Evolutionary conservation across 768 basidiomycete genomes (phyloP), one percentile per base, ranked within the genome.

Genomic region (Phaffia australis): DNA sequence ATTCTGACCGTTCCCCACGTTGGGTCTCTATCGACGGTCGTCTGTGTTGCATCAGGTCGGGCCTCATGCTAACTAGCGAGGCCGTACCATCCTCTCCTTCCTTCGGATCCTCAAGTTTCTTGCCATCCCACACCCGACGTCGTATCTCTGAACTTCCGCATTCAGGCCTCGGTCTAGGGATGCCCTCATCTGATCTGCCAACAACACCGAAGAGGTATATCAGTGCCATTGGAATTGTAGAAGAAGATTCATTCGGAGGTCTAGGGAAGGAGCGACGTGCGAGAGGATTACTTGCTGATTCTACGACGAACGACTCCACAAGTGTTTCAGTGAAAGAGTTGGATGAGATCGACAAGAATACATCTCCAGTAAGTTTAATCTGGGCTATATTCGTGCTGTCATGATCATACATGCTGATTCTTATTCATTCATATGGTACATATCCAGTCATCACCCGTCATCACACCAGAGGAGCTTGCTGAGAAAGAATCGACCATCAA

Each of bases 141-240:
- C 70, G 76, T 9, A 75, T 76, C 70, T 75, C 74, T 69, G 76
- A 77, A 60, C 71, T 74, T 63, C 50, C 70, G 23, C 58, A 65
- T 27, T 69, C 65, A 30, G 35, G 70, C 21, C 50, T 65, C 23
- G 70, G 69, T 0, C 57, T 74, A 19, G 71, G 73, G 15, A 42
- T 72, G 23, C 63, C 63, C 1, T 63, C 62, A 16, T 14, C 21
- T 14, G n/a, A 16, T 9, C 62, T 54, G 16, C 42, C 23, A 47
- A 56, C 54, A 27, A 6, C n/a, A 6, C n/a, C 46, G 63, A 56
- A 47, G 23, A 55, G 55, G 11, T 54, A 63, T 11, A 54, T 63
- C 32, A 63, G 62, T 16, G 62, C 51, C 54, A 18, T 63, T 1
- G 62, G 62, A 42, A 50, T 52, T 8, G 51, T 55, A 19, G 51